Percentiles rank a stretch among this genome's conserved stretches.
Evolutionary conservation across 2,329 filamentous ascomycete species (phyloP).

Genomic region (Cercospora nicotianae): DNA sequence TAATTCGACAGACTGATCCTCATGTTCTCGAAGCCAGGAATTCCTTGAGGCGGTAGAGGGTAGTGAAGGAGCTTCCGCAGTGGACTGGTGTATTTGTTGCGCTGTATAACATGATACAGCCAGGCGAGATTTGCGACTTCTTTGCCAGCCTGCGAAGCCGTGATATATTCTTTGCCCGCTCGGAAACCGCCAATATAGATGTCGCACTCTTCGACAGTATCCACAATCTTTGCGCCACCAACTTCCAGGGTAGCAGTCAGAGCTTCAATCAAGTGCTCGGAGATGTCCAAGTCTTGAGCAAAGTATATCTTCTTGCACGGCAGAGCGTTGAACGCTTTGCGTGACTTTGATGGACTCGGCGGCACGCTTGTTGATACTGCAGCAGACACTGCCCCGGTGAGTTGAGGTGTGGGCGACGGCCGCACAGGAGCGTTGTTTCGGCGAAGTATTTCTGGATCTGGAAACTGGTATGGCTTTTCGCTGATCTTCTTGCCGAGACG

Average conservation of each 20-base stretch:
- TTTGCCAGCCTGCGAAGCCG: constrained; percentile 73
- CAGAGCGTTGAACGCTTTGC: constrained; percentile 69
- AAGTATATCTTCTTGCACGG: constrained; percentile 75
- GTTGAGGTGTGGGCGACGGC: constrained; percentile 43
- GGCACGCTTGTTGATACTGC: constrained; percentile 45
- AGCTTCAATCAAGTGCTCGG: constrained; percentile 63
- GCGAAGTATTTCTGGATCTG: constrained; percentile 76
- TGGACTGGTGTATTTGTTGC: constrained; percentile 85
- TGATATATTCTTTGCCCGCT: constrained; percentile 73
- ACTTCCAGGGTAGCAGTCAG: constrained; percentile 69
- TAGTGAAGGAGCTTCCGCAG: constrained; percentile 84
- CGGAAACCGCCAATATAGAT: constrained; percentile 87
- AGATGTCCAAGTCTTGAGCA: constrained; percentile 70
- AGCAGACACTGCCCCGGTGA: constrained; percentile 66
- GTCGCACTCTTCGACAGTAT: constrained; percentile 67
- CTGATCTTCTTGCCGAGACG: constrained; percentile 89
- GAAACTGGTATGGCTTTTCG: constrained; percentile 81
- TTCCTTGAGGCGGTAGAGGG: constrained; percentile 72
- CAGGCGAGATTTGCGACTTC: constrained; percentile 90
- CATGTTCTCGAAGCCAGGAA: constrained; percentile 74
- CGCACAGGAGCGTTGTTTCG: constrained; percentile 24
- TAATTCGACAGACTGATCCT: constrained; percentile 94
- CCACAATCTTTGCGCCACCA: constrained; percentile 69
- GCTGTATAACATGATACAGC: constrained; percentile 88
- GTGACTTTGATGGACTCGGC: constrained; percentile 44